Evolutionary conservation across 225 moss, liverwort and hornwort genomes (phyloP).

Genomic region (Climacium dendroides): DNA sequence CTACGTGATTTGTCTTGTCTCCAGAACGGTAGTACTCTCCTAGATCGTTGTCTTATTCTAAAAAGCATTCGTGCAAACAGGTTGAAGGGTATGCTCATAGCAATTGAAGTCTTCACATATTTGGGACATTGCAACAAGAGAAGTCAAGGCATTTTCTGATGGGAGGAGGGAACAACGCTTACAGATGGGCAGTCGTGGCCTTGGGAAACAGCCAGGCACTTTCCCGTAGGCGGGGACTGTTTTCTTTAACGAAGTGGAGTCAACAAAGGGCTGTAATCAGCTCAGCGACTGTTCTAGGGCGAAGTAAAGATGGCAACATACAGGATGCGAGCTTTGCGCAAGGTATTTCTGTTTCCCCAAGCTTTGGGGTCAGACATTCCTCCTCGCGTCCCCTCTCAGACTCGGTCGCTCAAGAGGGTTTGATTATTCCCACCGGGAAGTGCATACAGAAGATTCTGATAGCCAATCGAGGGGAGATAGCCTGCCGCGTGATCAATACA

Average conservation of each 20-base stretch:
- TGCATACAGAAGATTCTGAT: slow-evolving; percentile 68
- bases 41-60: neutral
- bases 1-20: neutral
- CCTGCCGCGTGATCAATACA: slow-evolving; percentile 82
- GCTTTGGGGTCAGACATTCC: neutral
- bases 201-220: slow-evolving; percentile 1
- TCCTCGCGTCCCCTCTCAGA: neutral
- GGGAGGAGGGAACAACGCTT: slow-evolving; percentile 30
- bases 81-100: neutral
- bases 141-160: neutral
- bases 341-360: neutral
- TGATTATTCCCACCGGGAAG: neutral
- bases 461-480: slow-evolving; percentile 92
- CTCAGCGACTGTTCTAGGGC: neutral
- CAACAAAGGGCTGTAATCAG: slow-evolving; percentile 1
- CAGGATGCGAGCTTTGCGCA: neutral
- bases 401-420: neutral
- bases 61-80: neutral
- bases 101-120: neutral
- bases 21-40: neutral
- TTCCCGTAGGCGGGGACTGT: neutral
- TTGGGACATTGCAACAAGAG: neutral
- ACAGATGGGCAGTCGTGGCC: slow-evolving; percentile 13
- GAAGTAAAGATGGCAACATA: neutral
- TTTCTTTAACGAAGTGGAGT: neutral